Conservation (phyloP, 2,329 filamentous ascomycete genomes). For the Aspergillus pseudotamarii region DNA sequence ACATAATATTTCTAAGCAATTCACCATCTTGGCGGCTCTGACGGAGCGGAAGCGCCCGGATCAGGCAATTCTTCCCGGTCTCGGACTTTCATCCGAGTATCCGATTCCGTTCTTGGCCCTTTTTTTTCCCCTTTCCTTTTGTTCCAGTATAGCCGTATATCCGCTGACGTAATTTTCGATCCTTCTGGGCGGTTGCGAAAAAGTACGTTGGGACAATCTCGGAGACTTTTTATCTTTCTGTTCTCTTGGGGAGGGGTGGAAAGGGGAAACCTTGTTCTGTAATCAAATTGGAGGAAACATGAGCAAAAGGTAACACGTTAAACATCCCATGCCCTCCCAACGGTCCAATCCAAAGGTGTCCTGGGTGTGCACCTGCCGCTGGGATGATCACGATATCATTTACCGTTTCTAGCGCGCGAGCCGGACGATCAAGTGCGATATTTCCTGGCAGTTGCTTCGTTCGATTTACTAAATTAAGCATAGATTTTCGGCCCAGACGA, state of each 20-base stretch:
- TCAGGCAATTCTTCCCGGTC: conserved; percentile 19
- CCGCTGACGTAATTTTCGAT: conserved; percentile 7
- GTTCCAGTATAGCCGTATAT: conserved; percentile 14
- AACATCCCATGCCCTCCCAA: neutral
- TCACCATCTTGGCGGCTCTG: conserved; percentile 10
- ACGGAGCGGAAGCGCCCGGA: conserved; percentile 11
- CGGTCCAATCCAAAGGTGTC: conserved; percentile 9
- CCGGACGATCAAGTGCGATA: conserved; percentile 11
- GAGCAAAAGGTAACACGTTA: neutral
- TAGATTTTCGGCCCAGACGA: conserved; percentile 14
- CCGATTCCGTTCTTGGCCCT: conserved; percentile 1
- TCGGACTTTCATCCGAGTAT: conserved; percentile 11
- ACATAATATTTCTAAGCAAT: neutral
- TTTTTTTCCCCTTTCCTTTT: neutral
- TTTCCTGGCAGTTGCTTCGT: conserved; percentile 14
- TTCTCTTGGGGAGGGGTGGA: neutral
- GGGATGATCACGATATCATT: conserved; percentile 18
- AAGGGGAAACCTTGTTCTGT: neutral
- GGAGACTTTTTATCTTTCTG: neutral
- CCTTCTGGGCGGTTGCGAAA: neutral
- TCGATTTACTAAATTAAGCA: conserved; percentile 18
- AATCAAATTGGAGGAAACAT: neutral
- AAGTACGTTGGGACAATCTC: neutral
- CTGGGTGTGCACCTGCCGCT: neutral
- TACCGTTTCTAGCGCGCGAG: conserved; percentile 11